Evolutionary conservation across 1,284 basidiomycete genomes (phyloP), one percentile per base, ranked within the genome.

Genomic region (Rugosomyces carneus): DNA sequence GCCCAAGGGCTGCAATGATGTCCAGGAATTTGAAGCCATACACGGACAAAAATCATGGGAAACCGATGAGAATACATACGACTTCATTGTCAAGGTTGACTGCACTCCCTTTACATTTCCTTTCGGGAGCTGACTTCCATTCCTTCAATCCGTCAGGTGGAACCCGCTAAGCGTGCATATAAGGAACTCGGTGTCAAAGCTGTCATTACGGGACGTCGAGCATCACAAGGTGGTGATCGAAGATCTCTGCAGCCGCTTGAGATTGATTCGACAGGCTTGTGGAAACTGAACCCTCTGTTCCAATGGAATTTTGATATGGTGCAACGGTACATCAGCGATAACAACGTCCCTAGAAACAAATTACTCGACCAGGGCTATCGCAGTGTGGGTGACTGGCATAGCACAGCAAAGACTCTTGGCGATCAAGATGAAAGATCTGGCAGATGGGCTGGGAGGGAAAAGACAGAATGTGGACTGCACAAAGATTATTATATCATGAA

Each of bases 331-430:
- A 78, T 95, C 49, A 81, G 82, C 45, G 74, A 80, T 52, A 82
- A 98, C 68, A 72, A 80, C 24, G 93, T 98, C 1, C 94, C 94
- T 1, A 83, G 84, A 57, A 98, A 99, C 71, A 82, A 80, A 52
- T 75, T 99, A 2, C 77, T 98, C 34, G 84, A 84, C 55, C 79
- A 93, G 61, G 95, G 95, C 1, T 99, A 98, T 74, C 86, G 84
- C 58, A 93, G 89, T 57, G 83, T 99, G 52, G 95, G 95, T 7
- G 95, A 99, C 67, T 95, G 93, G 89, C 96, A 99, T 68, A 94
- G 91, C 53, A 99, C 95, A 0, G 70, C 66, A 19, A 82, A 84
- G 62, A 83, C 82, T 37, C 73, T 68, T 0, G 78, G 82, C 23
- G 84, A 84, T 0, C 85, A 93, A 56, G 75, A 74, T 1, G 95